Evolutionary conservation across 2,329 filamentous ascomycete genomes (phyloP), one percentile per base, ranked within the genome.

Genomic region (Fusarium irregulare): DNA sequence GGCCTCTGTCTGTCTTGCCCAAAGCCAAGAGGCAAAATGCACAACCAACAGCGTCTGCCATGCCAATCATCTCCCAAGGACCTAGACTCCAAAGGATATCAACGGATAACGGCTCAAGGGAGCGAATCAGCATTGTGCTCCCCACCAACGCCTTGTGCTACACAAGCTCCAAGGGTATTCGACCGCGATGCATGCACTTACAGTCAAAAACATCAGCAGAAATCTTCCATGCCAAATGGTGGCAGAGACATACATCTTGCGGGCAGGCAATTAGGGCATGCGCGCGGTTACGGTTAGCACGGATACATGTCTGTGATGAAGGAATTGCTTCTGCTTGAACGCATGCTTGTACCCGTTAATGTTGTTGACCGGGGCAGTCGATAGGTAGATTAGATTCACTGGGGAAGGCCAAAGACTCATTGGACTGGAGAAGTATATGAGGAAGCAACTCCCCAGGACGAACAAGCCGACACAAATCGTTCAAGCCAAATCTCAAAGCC

Each of bases 351-450:
- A 25, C 8, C 12, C 21, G 13, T 23, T 25, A 25, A 16, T 25
- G 16, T 9, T 44, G 21, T 23, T 11, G 32, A 34, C 23, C n/a
- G 16, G 21, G 21, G 30, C 12, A n/a, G 13, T 20, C 18, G 18
- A 16, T 2, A n/a, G 18, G 11, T 2, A n/a, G 48, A 49, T 9
- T 25, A 18, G 28, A 16, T 20, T n/a, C 9, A 11, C 16, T 9
- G n/a, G 23, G 25, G 6, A 41, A 25, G 9, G 25, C 21, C 5
- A 41, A 7, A 42, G 40, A 10, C 40, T 14, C 14, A 10, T 10
- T 23, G 37, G n/a, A 4, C 25, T 18, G 13, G 14, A 45, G 21
- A 45, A 30, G 12, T 64, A 64, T 64, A 57, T 57, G 16, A 64
- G n/a, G 6, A 21, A n/a, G 9, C 13, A 11, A 25, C 12, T 9